Percentiles rank a stretch among this genome's conserved stretches.
Conservation (phyloP, 257 asterid species). For the Henckelia pumila region DNA sequence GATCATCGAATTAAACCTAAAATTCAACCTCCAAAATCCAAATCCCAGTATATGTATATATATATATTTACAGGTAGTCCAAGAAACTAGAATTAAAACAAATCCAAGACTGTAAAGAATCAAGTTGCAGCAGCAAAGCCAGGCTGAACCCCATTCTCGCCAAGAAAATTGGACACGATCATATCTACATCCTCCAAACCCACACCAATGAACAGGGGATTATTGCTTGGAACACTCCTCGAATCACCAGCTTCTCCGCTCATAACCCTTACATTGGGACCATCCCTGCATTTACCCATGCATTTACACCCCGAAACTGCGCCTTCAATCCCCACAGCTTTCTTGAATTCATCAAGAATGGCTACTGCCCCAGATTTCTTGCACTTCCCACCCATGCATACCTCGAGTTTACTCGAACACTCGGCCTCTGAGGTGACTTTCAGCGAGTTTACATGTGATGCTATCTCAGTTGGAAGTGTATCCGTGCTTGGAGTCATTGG, state of each 20-base stretch:
- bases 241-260: constrained; percentile 15
- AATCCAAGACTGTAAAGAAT: not conserved
- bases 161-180: constrained; percentile 54
- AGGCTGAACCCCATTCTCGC: constrained; percentile 27
- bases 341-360: constrained; percentile 58
- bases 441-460: not conserved
- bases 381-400: constrained; percentile 97
- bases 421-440: constrained; percentile 12
- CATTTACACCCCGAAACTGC: constrained; percentile 83
- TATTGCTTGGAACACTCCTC: constrained; percentile 11
- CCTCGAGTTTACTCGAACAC: constrained; percentile 53
- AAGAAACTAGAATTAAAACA: not conserved
- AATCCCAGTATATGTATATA: too few species aligned
- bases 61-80: too few species aligned
- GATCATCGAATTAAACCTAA: too few species aligned
- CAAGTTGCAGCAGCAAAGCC: constrained; percentile 37
- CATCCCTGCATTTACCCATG: constrained; percentile 86
- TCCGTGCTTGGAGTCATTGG: not conserved
- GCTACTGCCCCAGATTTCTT: constrained; percentile 60
- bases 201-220: constrained; percentile 56
- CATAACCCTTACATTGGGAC: constrained; percentile 68
- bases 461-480: not conserved
- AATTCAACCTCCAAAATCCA: too few species aligned
- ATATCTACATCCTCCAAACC: constrained; percentile 67
- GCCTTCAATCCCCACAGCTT: constrained; percentile 50